These are phyloP conservation scores for Smallanthus sonchifolius DNA, from an alignment of 129 eudicot genomes.

Conservation along the genomic window DNA sequence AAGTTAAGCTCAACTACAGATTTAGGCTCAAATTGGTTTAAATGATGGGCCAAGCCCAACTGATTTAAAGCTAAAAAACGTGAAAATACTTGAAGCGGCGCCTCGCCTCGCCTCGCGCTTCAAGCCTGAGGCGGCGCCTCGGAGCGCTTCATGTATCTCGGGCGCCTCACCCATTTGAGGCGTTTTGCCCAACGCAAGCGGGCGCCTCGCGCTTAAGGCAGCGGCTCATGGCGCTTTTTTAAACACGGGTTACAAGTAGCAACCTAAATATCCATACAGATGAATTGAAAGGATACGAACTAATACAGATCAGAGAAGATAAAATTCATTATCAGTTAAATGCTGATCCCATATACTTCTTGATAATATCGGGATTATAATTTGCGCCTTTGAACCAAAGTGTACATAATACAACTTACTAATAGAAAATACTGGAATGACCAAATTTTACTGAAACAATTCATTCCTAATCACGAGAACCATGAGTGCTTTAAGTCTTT, in stretches of 20 bases:
- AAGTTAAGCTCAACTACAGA: no score
- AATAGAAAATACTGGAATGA: not conserved
- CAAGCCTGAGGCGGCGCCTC: no score
- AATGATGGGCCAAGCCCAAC: no score
- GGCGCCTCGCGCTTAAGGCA: no score
- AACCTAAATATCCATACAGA: not conserved
- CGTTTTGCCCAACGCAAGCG: no score
- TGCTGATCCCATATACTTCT: not conserved
- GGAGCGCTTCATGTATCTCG: no score
- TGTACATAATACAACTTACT: not conserved
- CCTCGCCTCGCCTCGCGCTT: no score
- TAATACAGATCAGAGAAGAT: not conserved
- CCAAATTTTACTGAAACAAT: not conserved
- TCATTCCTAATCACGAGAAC: not conserved
- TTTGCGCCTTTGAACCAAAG: not conserved
- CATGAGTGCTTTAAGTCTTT: not conserved
- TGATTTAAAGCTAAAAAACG: no score
- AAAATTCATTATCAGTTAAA: not conserved
- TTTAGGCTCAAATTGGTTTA: no score
- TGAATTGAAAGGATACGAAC: not conserved
- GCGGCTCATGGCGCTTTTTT: no score
- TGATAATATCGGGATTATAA: not conserved
- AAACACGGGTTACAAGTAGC: not conserved
- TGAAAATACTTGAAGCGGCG: no score
- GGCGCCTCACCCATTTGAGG: no score